phyloP scores from a whole-genome alignment of 495 filamentous ascomycete species.

The Usnea hakonensis region DNA sequence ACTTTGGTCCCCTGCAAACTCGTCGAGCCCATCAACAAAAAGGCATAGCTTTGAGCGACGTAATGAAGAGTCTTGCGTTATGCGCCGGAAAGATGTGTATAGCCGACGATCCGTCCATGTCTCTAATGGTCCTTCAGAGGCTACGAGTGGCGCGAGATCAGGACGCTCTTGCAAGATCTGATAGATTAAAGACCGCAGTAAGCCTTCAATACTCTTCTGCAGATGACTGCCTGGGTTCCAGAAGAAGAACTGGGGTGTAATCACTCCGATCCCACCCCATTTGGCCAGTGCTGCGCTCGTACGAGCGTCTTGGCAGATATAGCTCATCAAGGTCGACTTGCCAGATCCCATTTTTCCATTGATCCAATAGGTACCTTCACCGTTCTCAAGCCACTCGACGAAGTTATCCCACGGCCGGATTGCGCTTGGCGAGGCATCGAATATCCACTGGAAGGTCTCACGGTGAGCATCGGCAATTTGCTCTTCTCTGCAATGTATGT shows the following conservation, averaged over 20 bases:
- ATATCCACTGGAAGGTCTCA: too few relatives aligned
- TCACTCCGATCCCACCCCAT: constrained; percentile 30
- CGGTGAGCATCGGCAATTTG: too few relatives aligned
- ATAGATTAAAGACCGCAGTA: constrained; percentile 37
- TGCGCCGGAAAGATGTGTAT: too few relatives aligned
- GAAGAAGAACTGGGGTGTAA: constrained; percentile 40
- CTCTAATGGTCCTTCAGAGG: too few relatives aligned
- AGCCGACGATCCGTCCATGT: too few relatives aligned
- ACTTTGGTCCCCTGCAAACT: not conserved
- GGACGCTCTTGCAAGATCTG: constrained; percentile 30
- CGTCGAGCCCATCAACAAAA: constrained; percentile 13
- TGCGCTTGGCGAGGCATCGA: too few relatives aligned
- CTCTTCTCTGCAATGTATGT: too few relatives aligned
- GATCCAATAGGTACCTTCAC: constrained; percentile 31
- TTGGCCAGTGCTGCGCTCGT: constrained; percentile 17
- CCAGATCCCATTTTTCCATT: constrained; percentile 38
- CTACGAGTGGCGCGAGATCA: too few relatives aligned
- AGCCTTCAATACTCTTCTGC: constrained; percentile 37
- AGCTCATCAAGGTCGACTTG: constrained; percentile 45
- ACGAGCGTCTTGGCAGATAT: constrained; percentile 16
- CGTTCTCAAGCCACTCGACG: constrained; percentile 10
- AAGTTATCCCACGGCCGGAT: constrained; percentile 14
- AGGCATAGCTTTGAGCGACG: constrained; percentile 29
- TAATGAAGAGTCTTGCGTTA: too few relatives aligned
- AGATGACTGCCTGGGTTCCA: constrained; percentile 33